Conservation (phyloP, 2,329 filamentous ascomycete genomes). For the Curvularia sp. region DNA sequence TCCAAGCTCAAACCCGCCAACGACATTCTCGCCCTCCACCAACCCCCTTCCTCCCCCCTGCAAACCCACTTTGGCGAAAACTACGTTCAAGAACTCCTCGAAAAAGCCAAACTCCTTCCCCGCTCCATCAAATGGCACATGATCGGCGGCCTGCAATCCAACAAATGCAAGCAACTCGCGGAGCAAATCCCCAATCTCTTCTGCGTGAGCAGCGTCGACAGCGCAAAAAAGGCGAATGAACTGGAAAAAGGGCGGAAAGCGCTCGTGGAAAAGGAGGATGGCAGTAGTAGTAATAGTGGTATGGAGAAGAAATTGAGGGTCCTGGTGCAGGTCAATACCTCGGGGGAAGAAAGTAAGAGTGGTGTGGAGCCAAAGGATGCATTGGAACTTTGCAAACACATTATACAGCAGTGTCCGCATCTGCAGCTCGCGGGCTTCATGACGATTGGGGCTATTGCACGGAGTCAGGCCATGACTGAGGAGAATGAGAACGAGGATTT, state of each 20-base stretch:
- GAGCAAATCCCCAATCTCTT: conserved; percentile 85
- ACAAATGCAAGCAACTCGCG: conserved; percentile 88
- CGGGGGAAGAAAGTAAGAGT: conserved; percentile 83
- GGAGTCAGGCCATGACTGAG: conserved; percentile 72
- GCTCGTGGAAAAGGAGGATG: conserved; percentile 50
- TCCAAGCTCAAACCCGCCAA: conserved; percentile 94
- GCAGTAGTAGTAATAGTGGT: conserved; percentile 29
- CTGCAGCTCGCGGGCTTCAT: conserved; percentile 83
- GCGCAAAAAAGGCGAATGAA: conserved; percentile 81
- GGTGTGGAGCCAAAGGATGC: conserved; percentile 74
- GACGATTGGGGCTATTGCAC: conserved; percentile 95
- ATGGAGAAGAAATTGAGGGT: conserved; percentile 64
- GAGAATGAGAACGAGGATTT: conserved; percentile 96
- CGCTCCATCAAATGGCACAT: conserved; percentile 88
- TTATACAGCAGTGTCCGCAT: conserved; percentile 74
- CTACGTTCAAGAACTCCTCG: conserved; percentile 79
- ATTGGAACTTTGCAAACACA: conserved; percentile 70
- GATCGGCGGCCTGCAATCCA: conserved; percentile 91
- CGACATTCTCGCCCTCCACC: conserved; percentile 85
- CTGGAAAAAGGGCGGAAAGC: conserved; percentile 78
- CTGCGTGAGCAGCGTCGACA: conserved; percentile 91
- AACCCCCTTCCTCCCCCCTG: conserved; percentile 49
- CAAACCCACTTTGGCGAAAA: conserved; percentile 94
- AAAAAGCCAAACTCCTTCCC: conserved; percentile 84
- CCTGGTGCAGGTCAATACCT: conserved; percentile 96